phyloP scores from a whole-genome alignment of 805 yeast genomes.

The Saccharomycopsis selenospora region DNA sequence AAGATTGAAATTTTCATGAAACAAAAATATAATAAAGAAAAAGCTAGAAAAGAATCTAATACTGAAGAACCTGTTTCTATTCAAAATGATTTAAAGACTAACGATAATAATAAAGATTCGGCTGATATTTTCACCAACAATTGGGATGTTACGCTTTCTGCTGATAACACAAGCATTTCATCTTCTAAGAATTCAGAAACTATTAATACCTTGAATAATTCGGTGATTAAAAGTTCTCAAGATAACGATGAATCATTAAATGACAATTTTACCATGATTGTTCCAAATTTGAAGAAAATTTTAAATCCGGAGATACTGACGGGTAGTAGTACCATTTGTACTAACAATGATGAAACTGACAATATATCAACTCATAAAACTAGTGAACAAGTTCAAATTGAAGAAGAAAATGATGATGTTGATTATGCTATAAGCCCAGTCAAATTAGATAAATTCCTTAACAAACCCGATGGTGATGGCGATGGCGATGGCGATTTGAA shows the following conservation, averaged over 20 bases:
- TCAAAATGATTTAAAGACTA: not conserved
- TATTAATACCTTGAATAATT: not conserved
- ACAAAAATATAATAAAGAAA: not conserved
- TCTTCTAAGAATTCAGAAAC: not conserved
- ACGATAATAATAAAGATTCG: no score
- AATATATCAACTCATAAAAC: slow-evolving; percentile 3
- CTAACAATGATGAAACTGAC: not conserved
- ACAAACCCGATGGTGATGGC: not conserved
- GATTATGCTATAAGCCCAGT: slow-evolving; percentile 17
- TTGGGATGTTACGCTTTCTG: slow-evolving; percentile 10
- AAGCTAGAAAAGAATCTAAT: not conserved
- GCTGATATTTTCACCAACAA: slow-evolving; percentile 6
- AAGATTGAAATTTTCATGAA: not conserved
- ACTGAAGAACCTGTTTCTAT: not conserved
- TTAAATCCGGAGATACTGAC: no score
- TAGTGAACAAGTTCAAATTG: not conserved
- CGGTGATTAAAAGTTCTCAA: not conserved
- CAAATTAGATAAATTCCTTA: slow-evolving; percentile 6
- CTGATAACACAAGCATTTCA: not conserved
- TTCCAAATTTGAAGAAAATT: not conserved
- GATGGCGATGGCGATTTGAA: slow-evolving; percentile 2
- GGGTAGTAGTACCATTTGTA: not conserved
- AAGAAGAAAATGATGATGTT: no score
- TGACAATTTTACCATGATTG: not conserved
- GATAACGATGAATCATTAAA: not conserved